These are phyloP conservation scores for Fusarium guadeloupense DNA, from an alignment of 2,329 filamentous ascomycete species.

Conservation along the genomic window DNA sequence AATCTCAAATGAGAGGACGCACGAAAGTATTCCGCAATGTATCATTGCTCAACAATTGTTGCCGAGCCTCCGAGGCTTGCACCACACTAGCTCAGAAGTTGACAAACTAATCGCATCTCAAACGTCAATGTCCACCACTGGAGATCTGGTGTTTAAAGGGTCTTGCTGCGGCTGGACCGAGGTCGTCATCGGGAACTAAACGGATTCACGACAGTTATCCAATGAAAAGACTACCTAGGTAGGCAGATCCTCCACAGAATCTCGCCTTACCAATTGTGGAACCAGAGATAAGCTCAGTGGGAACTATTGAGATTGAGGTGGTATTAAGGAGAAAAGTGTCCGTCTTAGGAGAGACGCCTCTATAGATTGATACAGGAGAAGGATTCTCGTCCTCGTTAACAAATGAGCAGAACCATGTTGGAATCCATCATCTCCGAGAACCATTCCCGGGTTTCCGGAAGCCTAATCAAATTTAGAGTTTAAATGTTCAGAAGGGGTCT, in stretches of 20 bases:
- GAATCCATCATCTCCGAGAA: background rate
- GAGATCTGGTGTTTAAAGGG: no score
- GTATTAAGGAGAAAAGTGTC: background rate
- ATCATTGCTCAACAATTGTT: no score
- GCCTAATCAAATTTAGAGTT: background rate
- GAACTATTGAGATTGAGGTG: slow-evolving; percentile 5
- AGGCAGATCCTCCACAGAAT: slow-evolving; percentile 9
- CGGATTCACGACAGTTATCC: background rate
- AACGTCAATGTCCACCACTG: no score
- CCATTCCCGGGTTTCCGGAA: background rate
- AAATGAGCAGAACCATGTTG: no score
- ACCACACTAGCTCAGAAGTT: no score
- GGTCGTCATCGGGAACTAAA: background rate
- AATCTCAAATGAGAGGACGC: no score
- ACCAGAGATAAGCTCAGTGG: slow-evolving; percentile 25
- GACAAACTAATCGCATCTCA: no score
- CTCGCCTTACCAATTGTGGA: slow-evolving; percentile 3
- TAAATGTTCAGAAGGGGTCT: background rate
- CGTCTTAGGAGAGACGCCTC: background rate
- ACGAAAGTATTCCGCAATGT: no score
- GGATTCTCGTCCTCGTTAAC: background rate
- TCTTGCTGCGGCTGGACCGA: background rate
- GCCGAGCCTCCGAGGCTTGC: no score
- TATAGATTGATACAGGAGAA: background rate
- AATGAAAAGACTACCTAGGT: background rate